Evolutionary conservation across 345 rosid genomes (phyloP).

Genomic region (Hypericum androsaemum): DNA sequence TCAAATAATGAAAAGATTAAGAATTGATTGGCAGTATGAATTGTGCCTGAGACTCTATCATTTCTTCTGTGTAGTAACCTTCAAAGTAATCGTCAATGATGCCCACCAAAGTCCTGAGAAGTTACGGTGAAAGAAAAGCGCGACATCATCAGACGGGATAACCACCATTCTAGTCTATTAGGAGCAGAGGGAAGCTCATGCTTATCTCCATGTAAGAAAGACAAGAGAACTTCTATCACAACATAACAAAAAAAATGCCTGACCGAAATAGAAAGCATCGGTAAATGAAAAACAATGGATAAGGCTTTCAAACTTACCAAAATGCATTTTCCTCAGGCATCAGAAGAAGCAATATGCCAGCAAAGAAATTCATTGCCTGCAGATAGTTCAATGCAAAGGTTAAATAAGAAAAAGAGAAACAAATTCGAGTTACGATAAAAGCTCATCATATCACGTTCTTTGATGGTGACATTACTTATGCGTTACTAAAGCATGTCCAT

Average conservation of each 20-base stretch:
- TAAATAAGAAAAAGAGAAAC: slow-evolving; percentile 12
- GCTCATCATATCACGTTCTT: background rate
- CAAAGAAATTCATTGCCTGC: slow-evolving; percentile 99
- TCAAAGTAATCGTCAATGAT: slow-evolving; percentile 85
- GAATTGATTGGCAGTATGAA: slow-evolving; percentile 12
- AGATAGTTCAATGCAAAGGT: slow-evolving; percentile 17
- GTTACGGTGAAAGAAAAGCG: slow-evolving; percentile 13
- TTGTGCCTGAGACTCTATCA: slow-evolving; percentile 89
- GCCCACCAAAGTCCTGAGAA: slow-evolving; percentile 79
- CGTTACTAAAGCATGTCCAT: too few relatives aligned
- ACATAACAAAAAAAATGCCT: slow-evolving; percentile 1
- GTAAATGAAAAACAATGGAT: slow-evolving; percentile 4
- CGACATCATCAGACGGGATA: background rate
- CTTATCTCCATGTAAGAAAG: background rate
- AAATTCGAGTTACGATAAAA: background rate
- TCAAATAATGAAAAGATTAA: background rate
- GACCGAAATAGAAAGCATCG: slow-evolving; percentile 1
- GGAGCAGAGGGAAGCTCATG: background rate
- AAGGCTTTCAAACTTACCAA: slow-evolving; percentile 55
- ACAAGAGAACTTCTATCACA: too few relatives aligned
- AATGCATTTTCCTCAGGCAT: slow-evolving; percentile 99
- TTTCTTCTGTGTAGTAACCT: slow-evolving; percentile 85
- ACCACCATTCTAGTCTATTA: background rate
- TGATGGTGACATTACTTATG: too few relatives aligned
- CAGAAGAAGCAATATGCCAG: slow-evolving; percentile 84